Conservation (phyloP, 345 rosid genomes). For the Capsella bursapastoris region DNA sequence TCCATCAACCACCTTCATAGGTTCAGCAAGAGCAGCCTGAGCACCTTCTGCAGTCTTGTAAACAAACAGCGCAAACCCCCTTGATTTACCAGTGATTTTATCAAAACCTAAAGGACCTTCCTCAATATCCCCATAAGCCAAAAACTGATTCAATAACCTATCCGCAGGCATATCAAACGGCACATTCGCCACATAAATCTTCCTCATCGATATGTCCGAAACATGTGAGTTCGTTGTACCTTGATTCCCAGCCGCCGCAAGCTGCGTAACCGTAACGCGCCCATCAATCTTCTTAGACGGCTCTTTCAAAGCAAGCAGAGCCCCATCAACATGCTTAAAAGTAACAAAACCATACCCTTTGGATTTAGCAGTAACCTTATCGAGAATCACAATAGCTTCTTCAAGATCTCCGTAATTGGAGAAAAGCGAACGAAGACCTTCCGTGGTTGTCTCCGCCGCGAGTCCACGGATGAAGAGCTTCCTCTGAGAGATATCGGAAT, state of each 20-base stretch:
- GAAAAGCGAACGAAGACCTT: slow-evolving; percentile 63
- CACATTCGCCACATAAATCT: slow-evolving; percentile 84
- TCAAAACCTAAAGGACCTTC: slow-evolving; percentile 92
- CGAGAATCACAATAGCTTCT: slow-evolving; percentile 75
- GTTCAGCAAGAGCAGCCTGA: slow-evolving; percentile 75
- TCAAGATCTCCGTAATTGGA: slow-evolving; percentile 76
- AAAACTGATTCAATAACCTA: slow-evolving; percentile 60
- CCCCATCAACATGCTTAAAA: slow-evolving; percentile 71
- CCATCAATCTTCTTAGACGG: slow-evolving; percentile 88
- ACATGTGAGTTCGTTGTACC: slow-evolving; percentile 43
- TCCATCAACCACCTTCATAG: slow-evolving; percentile 74
- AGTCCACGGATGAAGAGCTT: slow-evolving; percentile 88
- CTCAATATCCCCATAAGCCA: slow-evolving; percentile 80
- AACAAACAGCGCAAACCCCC: slow-evolving; percentile 82
- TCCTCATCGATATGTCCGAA: slow-evolving; percentile 66
- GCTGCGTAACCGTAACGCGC: slow-evolving; percentile 78
- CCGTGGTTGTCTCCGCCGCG: slow-evolving; percentile 86
- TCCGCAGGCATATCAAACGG: slow-evolving; percentile 73
- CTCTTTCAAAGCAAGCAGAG: slow-evolving; percentile 69
- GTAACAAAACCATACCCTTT: slow-evolving; percentile 88
- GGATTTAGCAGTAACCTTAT: slow-evolving; percentile 71
- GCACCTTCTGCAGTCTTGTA: slow-evolving; percentile 83
- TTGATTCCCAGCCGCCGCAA: slow-evolving; percentile 77
- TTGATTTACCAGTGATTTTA: slow-evolving; percentile 83
- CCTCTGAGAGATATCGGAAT: slow-evolving; percentile 70